Evolutionary conservation across 352 stramenopile genomes (phyloP).

Genomic region (Nothophytophthora sp.): DNA sequence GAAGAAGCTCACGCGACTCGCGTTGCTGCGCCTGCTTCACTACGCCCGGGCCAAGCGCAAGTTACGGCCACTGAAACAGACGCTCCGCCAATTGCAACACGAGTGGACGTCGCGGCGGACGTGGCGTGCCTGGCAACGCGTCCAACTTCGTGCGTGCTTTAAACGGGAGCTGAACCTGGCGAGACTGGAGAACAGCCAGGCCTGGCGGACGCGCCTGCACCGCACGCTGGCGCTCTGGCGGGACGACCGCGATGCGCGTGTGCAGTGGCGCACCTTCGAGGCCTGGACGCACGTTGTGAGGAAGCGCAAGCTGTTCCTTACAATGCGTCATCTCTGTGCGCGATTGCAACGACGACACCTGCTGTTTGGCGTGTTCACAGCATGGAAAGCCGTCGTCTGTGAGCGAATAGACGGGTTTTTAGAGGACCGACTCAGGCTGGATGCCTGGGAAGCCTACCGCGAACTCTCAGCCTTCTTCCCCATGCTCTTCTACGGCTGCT

Average conservation of each 20-base stretch:
- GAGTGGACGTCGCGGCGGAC: conserved; percentile 23
- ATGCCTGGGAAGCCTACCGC: conserved; percentile 58
- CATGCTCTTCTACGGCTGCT: conserved; percentile 66
- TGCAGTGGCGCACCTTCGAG: conserved; percentile 39
- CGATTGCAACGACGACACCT: conserved; percentile 37
- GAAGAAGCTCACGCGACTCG: conserved; percentile 45
- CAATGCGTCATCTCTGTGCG: conserved; percentile 44
- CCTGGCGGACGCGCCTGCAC: conserved; percentile 48
- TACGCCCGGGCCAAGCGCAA: conserved; percentile 38
- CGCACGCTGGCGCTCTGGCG: conserved; percentile 62
- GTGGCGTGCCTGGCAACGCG: conserved; percentile 49
- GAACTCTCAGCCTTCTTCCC: conserved; percentile 55
- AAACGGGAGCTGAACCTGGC: conserved; percentile 56
- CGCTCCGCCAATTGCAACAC: conserved; percentile 13
- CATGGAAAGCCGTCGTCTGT: conserved; percentile 68
- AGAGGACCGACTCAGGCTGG: conserved; percentile 53
- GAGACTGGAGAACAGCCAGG: conserved; percentile 36
- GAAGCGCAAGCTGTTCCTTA: conserved; percentile 54
- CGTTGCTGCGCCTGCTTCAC: conserved; percentile 22
- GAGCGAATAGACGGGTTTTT: conserved; percentile 60
- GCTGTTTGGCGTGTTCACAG: conserved; percentile 49
- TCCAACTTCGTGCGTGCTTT: conserved; percentile 58
- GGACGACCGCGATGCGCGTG: conserved; percentile 4
- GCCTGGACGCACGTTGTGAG: conserved; percentile 48
- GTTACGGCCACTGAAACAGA: conserved; percentile 40